Base-by-base conservation (phyloP, 176 grass and related monocot species). In the Phoenix roebelenii region DNA sequence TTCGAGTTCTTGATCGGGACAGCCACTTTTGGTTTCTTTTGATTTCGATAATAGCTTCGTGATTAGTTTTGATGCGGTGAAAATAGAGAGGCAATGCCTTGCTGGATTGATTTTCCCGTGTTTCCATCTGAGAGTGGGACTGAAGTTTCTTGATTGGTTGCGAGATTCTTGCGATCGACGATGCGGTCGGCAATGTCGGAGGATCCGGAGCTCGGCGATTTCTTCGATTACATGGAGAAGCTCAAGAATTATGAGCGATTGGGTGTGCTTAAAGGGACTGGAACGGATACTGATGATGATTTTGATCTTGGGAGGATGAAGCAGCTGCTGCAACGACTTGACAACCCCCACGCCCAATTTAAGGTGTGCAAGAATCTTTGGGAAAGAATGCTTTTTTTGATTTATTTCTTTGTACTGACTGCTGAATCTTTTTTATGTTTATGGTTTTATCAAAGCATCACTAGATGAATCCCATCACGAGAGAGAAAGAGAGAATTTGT, bases 241-340 rank as follows among this genome's bases (percentile, higher is more conserved):
- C 72, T 90, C 4, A 85, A 80, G 62, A 90, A 90, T 77, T 82
- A 83, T 68, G 92, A 97, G 83, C 75, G 69, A 7, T 69, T 78
- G n/a, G 92, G 86, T 3, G 78, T 90, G 16, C 86, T 87, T 23
- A 76, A 55, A 49, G 83, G 83, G 51, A 80, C 87, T 5, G 92
- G 87, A 3, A 90, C 83, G 0, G 87, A 97, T 64, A 80, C 83
- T 28, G 83, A 59, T 61, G 87, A 88, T 25, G 92, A 84, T 2
- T 97, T 97, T 54, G 87, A 97, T 72, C 92, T 97, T 5, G 83
- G 78, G 15, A 77, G 92, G 57, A 91, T 91, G 92, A 72, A 72
- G 23, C 83, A 83, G 28, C 69, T 90, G 57, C 83, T 90, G 54
- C 58, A 62, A 22, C 78, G 83, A 5, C 72, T 88, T 16, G 86